phyloP scores from a whole-genome alignment of 106 monocot genomes.

The Dendrobium huoshanense region DNA sequence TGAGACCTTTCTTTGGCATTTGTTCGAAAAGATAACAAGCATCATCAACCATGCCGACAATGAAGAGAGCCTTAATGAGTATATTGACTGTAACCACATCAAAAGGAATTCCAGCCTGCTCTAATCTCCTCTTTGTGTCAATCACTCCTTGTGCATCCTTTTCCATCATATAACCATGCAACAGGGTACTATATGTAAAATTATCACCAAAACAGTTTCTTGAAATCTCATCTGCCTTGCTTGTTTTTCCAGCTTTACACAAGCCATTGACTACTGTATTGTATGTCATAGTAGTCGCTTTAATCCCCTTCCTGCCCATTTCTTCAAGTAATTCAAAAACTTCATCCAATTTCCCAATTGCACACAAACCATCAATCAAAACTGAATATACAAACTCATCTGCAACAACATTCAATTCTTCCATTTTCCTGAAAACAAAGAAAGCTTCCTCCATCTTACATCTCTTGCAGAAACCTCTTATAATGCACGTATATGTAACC shows the following conservation, averaged over 20 bases:
- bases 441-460: constrained; percentile 47
- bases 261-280: constrained; percentile 68
- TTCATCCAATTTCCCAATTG: constrained; percentile 33
- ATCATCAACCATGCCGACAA: constrained; percentile 52
- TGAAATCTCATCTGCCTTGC: constrained; percentile 38
- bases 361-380: constrained; percentile 54
- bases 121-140: constrained; percentile 45
- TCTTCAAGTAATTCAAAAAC: constrained; percentile 54
- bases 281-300: constrained; percentile 35
- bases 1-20: constrained; percentile 47
- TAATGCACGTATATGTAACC: constrained; percentile 40
- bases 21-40: constrained; percentile 41
- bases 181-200: constrained; percentile 50
- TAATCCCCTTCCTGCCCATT: constrained; percentile 46
- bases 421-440: constrained; percentile 34
- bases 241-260: constrained; percentile 48
- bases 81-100: constrained; percentile 56
- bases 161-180: constrained; percentile 54
- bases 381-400: constrained; percentile 56
- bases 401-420: constrained; percentile 30
- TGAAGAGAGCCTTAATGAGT: constrained; percentile 59
- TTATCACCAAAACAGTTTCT: constrained; percentile 44
- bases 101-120: constrained; percentile 24
- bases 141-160: constrained; percentile 35
- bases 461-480: constrained; percentile 65